Conservation (phyloP, 306 rosid species). For the Rubus parviflorus region DNA sequence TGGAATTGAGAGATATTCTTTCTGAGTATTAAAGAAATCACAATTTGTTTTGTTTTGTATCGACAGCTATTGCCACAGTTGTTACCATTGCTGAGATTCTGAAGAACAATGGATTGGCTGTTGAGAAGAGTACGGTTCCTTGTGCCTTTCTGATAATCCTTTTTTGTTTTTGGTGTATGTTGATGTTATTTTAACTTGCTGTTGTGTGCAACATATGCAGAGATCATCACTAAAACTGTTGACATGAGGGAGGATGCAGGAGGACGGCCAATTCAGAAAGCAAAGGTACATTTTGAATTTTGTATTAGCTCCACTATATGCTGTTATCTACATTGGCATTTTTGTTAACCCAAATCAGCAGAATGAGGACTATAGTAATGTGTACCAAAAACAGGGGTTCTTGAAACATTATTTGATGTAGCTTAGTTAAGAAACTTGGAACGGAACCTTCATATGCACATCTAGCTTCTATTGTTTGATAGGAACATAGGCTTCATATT, state of each 20-base stretch:
- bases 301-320: background rate
- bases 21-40: background rate
- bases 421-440: background rate
- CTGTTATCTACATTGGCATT: background rate
- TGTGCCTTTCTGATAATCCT: background rate
- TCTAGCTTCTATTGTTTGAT: background rate
- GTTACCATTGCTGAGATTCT: slow-evolving; percentile 78
- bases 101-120: slow-evolving; percentile 75
- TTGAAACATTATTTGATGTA: background rate
- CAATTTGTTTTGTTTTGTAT: slow-evolving; percentile 10
- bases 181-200: slow-evolving; percentile 10
- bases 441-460: background rate
- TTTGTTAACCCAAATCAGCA: background rate
- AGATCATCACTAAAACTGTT: slow-evolving; percentile 63
- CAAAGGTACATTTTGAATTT: slow-evolving; percentile 47
- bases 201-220: slow-evolving; percentile 31
- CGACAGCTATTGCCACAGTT: slow-evolving; percentile 75
- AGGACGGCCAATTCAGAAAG: slow-evolving; percentile 73
- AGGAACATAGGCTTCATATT: background rate
- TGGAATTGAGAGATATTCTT: background rate
- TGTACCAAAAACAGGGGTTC: background rate
- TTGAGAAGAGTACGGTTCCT: slow-evolving; percentile 64
- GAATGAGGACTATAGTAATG: background rate
- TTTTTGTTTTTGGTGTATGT: background rate
- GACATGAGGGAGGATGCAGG: slow-evolving; percentile 68